Base-by-base conservation (phyloP, 805 yeast genomes). In the Candida sanyiensis region DNA sequence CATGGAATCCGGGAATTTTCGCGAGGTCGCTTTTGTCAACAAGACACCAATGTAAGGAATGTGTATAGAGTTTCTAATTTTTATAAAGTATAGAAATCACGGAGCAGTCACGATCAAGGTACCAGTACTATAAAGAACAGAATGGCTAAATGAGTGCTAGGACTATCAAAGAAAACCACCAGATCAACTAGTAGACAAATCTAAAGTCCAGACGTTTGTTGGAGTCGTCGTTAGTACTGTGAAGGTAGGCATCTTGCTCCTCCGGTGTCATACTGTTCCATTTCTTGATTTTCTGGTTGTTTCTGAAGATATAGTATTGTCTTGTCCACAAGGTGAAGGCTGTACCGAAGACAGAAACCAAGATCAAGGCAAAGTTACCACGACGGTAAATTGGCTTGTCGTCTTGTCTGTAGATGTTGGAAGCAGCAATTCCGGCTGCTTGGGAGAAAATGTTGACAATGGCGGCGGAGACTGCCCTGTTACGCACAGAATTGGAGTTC, bases 391-490 rank as follows among this genome's bases (percentile, higher is more conserved):
- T 52, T 1, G 87, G 87, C 26, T 60, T 60, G 50, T 81, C 87
- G 27, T 66, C 69, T 2, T 52, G 52, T 36, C 78, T 57, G 57
- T 80, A 81, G 6, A 81, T 64, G 49, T 80, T 74, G 8, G 75
- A 62, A 1, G 77, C 62, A n/a, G 70, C 60, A 28, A 81, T 74
- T 18, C 65, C 58, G 1, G 76, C 83, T 1, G 73, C 62, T 56
- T 81, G 88, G 4, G 72, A 74, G 54, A 68, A 71, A 69, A 80
- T 78, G 51, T 81, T 82, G 57, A 73, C 77, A 30, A 80, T 39
- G 0, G 87, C 77, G 0, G 85, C 73, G 7, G 80, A 69, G 4
- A 81, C 74, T 0, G 86, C 71, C 48, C 89, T 63, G 6, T 73
- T 63, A 27, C 76, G 61, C 23, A 82, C 80, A 3, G 80, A 66